phyloP scores from a whole-genome alignment of 139 green algal species.

The Micromonas pusilla region DNA sequence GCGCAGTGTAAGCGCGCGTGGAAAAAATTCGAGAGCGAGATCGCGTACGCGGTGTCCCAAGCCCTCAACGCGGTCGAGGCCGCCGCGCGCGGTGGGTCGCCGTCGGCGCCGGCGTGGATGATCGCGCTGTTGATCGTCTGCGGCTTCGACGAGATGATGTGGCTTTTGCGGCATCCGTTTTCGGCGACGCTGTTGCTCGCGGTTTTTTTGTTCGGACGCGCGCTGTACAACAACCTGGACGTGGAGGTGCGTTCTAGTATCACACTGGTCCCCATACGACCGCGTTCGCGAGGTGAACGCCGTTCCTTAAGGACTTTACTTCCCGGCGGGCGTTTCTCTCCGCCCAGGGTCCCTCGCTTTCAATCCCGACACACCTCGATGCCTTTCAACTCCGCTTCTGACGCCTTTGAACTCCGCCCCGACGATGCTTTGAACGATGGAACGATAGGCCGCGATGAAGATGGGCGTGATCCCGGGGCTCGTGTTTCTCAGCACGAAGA shows the following conservation, averaged over 20 bases:
- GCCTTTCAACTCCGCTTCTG: too few species aligned
- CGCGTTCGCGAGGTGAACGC: too few species aligned
- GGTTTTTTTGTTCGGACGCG: not conserved
- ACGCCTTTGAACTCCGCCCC: too few species aligned
- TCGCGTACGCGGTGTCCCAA: conserved; percentile 2
- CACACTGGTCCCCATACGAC: too few species aligned
- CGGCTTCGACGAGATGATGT: conserved; percentile 25
- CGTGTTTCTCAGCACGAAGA: not conserved
- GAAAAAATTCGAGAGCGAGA: conserved; percentile 14
- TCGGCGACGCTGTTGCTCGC: conserved; percentile 1
- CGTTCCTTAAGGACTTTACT: too few species aligned
- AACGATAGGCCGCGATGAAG: not conserved
- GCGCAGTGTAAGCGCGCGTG: not conserved
- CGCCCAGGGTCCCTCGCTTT: too few species aligned
- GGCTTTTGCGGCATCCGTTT: conserved; percentile 20
- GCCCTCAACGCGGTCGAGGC: not conserved
- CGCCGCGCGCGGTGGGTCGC: not conserved
- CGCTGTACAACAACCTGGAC: conserved; percentile 18
- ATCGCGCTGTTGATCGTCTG: conserved; percentile 20
- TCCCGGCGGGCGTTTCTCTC: too few species aligned
- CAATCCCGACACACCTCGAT: too few species aligned
- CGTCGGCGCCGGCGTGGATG: conserved; percentile 24
- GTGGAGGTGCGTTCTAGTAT: too few species aligned
- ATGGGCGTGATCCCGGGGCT: conserved; percentile 1
- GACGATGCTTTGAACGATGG: too few species aligned